Percentiles rank a stretch among this genome's conserved stretches.
Conservation (phyloP, 257 asterid species). For the Coffea canephora region DNA sequence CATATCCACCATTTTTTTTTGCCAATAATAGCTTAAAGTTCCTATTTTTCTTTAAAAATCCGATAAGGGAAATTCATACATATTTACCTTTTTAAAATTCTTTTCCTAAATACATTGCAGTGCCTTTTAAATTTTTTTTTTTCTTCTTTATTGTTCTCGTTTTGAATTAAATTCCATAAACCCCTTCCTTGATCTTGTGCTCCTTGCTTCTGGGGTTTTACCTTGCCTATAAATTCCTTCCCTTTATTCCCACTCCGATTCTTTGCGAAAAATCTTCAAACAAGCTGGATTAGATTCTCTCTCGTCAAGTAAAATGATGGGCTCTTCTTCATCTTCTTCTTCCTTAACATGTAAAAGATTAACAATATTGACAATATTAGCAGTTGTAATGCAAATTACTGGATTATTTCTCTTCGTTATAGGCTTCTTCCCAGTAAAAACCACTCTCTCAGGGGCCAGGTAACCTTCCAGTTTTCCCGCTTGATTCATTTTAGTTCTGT, state of each 20-base stretch:
- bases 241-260: neutral
- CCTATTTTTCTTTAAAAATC: too few species aligned
- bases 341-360: conserved; percentile 57
- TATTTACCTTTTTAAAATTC: too few species aligned
- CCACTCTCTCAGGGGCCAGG: conserved; percentile 81
- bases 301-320: neutral
- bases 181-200: too few species aligned
- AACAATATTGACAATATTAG: conserved; percentile 44
- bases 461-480: conserved; percentile 2
- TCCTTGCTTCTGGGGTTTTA: too few species aligned
- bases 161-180: too few species aligned
- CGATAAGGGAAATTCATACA: too few species aligned
- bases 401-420: conserved; percentile 66
- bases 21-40: too few species aligned
- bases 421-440: conserved; percentile 83
- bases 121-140: too few species aligned
- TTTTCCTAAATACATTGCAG: too few species aligned
- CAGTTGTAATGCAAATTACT: conserved; percentile 56
- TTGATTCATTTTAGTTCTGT: neutral
- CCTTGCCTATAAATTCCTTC: too few species aligned
- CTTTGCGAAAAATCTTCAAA: neutral
- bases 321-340: conserved; percentile 15
- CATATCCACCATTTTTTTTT: too few species aligned
- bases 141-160: too few species aligned
- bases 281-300: neutral